Evolutionary conservation across 306 rosid genomes (phyloP).

Genomic region (Vigna unguiculata): DNA sequence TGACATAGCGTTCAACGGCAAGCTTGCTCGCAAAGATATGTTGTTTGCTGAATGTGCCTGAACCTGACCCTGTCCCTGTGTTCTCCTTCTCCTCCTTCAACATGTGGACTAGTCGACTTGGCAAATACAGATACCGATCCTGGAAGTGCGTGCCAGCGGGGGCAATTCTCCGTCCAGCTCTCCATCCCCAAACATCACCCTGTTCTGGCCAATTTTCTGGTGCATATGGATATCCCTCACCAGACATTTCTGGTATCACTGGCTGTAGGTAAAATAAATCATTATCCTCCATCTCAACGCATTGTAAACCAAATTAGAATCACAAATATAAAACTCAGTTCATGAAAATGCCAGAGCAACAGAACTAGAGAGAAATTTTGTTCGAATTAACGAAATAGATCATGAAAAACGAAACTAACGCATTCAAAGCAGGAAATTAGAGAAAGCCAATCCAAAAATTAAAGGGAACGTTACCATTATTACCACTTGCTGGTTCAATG

Average conservation of each 20-base stretch:
- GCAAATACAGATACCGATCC: slow-evolving; percentile 84
- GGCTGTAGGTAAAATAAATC: slow-evolving; percentile 20
- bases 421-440: no score
- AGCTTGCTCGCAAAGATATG: slow-evolving; percentile 75
- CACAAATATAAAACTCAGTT: no score
- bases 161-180: slow-evolving; percentile 70
- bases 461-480: no score
- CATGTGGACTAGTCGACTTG: slow-evolving; percentile 43
- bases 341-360: no score
- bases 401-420: no score
- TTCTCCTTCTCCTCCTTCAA: neutral
- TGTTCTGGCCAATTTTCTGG: slow-evolving; percentile 76
- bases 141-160: slow-evolving; percentile 55
- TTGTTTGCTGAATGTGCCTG: neutral
- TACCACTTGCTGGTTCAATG: no score
- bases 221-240: slow-evolving; percentile 87
- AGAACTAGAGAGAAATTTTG: no score
- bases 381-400: no score
- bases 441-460: no score
- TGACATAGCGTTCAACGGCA: slow-evolving; percentile 68
- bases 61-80: neutral
- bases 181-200: slow-evolving; percentile 89
- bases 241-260: slow-evolving; percentile 54
- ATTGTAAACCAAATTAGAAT: no score
- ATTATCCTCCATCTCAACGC: neutral